phyloP scores from a whole-genome alignment of 495 filamentous ascomycete genomes.

The Penicillium coffeae region DNA sequence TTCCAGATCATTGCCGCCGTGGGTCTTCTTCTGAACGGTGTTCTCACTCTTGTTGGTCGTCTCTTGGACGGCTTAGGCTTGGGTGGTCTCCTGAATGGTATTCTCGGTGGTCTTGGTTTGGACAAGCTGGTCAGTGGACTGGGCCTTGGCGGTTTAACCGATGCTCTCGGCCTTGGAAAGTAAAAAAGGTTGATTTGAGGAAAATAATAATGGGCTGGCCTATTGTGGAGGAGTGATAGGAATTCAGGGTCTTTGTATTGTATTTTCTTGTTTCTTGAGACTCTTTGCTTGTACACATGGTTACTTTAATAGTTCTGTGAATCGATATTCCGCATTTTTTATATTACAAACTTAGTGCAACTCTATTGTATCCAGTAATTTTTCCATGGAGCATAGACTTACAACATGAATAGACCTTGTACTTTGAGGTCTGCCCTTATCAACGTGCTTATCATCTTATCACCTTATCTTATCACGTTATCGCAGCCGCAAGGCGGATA shows the following conservation, averaged over 20 bases:
- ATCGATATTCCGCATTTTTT: no score
- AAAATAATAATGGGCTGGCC: no score
- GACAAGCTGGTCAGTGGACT: conserved; percentile 71
- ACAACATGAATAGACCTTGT: no score
- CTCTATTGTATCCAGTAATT: no score
- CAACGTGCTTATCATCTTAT: conserved; percentile 1
- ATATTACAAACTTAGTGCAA: no score
- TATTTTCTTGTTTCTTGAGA: not conserved
- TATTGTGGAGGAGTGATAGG: no score
- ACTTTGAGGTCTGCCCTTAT: no score
- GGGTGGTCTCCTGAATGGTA: conserved; percentile 71
- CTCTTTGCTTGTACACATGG: no score
- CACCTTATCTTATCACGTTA: conserved; percentile 5
- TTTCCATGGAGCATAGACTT: no score
- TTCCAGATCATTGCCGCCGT: conserved; percentile 94
- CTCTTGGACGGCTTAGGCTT: conserved; percentile 81
- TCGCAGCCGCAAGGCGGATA: no score
- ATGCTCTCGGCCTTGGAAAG: conserved; percentile 48
- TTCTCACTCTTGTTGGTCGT: conserved; percentile 76
- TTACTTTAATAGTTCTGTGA: no score
- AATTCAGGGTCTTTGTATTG: no score
- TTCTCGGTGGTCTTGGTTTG: conserved; percentile 77
- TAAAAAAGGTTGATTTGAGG: conserved; percentile 18
- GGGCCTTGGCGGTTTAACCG: conserved; percentile 60
- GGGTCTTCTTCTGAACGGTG: conserved; percentile 76